These are phyloP conservation scores for Aspergillus panamensis DNA, from an alignment of 495 filamentous ascomycete species.

Conservation along the genomic window DNA sequence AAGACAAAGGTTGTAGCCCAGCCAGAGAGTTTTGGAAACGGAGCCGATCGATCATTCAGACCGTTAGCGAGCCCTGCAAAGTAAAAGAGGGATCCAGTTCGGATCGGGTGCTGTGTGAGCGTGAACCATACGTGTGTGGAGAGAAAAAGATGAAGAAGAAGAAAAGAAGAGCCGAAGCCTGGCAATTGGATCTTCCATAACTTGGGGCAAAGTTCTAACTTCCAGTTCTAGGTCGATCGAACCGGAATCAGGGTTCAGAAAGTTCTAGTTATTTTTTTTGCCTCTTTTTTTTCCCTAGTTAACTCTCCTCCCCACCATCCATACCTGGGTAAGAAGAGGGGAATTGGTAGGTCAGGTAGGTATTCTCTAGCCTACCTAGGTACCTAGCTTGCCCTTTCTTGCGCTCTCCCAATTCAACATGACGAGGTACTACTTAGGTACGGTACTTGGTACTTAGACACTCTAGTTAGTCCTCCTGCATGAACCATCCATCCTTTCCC, in stretches of 20 bases:
- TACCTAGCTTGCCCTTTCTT: no score
- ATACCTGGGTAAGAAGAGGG: background rate
- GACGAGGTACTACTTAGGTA: no score
- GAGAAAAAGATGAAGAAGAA: background rate
- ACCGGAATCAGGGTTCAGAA: no score
- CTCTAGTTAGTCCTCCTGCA: slow-evolving; percentile 7
- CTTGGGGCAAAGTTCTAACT: no score
- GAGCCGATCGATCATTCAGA: slow-evolving; percentile 5
- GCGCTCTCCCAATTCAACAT: background rate
- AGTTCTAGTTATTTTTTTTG: no score
- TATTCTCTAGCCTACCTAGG: no score
- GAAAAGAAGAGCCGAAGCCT: background rate
- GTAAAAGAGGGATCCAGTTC: background rate
- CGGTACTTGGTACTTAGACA: no score
- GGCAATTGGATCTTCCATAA: no score
- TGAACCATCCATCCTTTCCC: slow-evolving; percentile 11
- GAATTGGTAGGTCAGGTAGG: background rate
- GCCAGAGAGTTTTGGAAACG: background rate
- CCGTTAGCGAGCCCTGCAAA: slow-evolving; percentile 14
- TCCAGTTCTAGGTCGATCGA: no score
- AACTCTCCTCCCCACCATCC: background rate
- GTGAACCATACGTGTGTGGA: no score
- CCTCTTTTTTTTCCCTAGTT: no score
- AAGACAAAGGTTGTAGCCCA: background rate
- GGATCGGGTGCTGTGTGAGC: background rate